Evolutionary conservation across 2,329 filamentous ascomycete species (phyloP).

Genomic region (Dothistroma pini): DNA sequence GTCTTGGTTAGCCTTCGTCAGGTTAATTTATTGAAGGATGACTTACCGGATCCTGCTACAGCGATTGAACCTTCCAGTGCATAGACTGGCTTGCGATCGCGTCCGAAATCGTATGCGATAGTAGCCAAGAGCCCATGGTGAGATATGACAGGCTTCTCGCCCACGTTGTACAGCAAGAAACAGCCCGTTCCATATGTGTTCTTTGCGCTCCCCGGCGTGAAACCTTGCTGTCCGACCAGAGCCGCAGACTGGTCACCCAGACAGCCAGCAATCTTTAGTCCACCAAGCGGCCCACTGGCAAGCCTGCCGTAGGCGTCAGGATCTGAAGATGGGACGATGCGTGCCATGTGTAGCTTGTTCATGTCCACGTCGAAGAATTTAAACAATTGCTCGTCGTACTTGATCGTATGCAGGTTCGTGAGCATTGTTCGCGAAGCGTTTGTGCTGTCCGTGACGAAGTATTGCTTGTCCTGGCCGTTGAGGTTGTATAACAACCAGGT

Average conservation of each 20-base stretch:
- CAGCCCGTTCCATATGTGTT: slow-evolving; percentile 90
- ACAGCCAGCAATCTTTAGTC: slow-evolving; percentile 74
- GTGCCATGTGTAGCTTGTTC: slow-evolving; percentile 68
- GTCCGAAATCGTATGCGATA: slow-evolving; percentile 76
- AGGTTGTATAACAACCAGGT: slow-evolving; percentile 83
- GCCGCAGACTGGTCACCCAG: slow-evolving; percentile 84
- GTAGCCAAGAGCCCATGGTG: slow-evolving; percentile 80
- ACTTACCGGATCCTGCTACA: slow-evolving; percentile 65
- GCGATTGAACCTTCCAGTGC: slow-evolving; percentile 78
- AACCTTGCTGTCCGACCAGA: slow-evolving; percentile 68
- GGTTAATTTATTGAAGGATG: background rate
- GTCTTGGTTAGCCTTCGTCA: background rate
- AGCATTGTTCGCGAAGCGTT: slow-evolving; percentile 94
- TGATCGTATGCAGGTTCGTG: slow-evolving; percentile 76
- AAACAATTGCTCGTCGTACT: slow-evolving; percentile 75
- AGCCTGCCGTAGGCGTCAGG: slow-evolving; percentile 68
- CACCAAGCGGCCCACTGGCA: slow-evolving; percentile 61
- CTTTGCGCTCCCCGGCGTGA: slow-evolving; percentile 77
- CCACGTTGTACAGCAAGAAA: slow-evolving; percentile 86
- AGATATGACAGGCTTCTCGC: slow-evolving; percentile 79
- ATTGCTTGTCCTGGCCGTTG: slow-evolving; percentile 64
- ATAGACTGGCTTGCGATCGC: slow-evolving; percentile 56
- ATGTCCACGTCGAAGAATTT: slow-evolving; percentile 76
- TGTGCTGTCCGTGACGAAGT: slow-evolving; percentile 80
- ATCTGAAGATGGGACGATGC: slow-evolving; percentile 78